Percentiles rank a stretch among this genome's conserved stretches.
These are phyloP conservation scores for Curvularia eragrostidis DNA, from an alignment of 2,329 filamentous ascomycete genomes.

Conservation along the genomic window DNA sequence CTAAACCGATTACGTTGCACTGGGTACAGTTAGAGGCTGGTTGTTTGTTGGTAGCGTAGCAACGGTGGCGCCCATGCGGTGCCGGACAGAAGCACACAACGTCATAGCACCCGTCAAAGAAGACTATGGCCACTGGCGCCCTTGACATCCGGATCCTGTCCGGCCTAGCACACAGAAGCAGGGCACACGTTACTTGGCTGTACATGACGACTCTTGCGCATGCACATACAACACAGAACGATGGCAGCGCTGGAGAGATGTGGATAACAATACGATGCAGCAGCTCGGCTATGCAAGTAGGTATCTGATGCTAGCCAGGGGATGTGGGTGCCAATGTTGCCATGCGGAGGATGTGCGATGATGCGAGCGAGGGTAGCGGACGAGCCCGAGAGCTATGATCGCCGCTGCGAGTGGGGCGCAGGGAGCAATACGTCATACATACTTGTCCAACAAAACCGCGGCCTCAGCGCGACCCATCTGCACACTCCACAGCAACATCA, in stretches of 20 bases:
- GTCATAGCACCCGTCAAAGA: conserved; percentile 21
- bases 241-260: not conserved
- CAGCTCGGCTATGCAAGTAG: conserved; percentile 1
- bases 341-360: conserved; percentile 20
- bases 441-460: conserved; percentile 34
- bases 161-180: not conserved
- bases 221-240: not conserved
- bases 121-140: conserved; percentile 22
- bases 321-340: conserved; percentile 14
- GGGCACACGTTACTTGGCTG: not conserved
- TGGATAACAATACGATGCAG: not conserved
- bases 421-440: conserved; percentile 28
- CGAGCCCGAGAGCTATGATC: conserved; percentile 19
- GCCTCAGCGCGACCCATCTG: conserved; percentile 19
- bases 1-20: not conserved
- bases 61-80: conserved; percentile 14
- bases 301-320: not conserved
- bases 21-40: not conserved
- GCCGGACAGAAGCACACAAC: conserved; percentile 16
- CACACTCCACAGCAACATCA: conserved; percentile 20
- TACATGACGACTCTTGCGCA: not conserved
- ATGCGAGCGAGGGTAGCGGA: conserved; percentile 13
- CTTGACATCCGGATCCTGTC: conserved; percentile 5
- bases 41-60: conserved; percentile 17
- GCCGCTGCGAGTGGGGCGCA: conserved; percentile 12